These are phyloP conservation scores for Mortierella sp. DNA, from an alignment of 371 early-diverging fungal genomes.

Conservation along the genomic window DNA sequence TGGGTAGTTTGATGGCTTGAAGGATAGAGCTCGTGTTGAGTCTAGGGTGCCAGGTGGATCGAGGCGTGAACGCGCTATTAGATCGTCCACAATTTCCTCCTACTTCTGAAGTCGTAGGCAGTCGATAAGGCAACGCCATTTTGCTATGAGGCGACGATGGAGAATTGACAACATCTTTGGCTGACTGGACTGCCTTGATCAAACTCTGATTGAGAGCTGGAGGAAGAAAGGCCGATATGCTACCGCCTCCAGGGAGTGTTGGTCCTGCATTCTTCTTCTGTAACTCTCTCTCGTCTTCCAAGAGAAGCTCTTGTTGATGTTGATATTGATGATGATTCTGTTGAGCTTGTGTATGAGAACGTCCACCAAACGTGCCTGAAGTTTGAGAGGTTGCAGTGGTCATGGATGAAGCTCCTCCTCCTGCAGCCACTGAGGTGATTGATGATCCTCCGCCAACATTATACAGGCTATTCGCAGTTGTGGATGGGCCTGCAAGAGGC, in stretches of 20 bases:
- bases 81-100: neutral
- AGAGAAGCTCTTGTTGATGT: constrained; percentile 24
- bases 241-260: constrained; percentile 8
- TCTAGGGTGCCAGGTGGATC: constrained; percentile 9
- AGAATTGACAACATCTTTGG: constrained; percentile 34
- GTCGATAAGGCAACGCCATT: constrained; percentile 14
- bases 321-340: constrained; percentile 31
- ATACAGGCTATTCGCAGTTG: constrained; percentile 14
- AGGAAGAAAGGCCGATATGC: constrained; percentile 32
- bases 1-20: constrained; percentile 55
- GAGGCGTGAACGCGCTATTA: constrained; percentile 38
- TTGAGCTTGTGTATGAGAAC: constrained; percentile 24
- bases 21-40: constrained; percentile 14
- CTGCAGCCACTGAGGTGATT: constrained; percentile 1
- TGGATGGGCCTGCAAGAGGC: constrained; percentile 11
- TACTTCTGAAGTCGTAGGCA: constrained; percentile 21
- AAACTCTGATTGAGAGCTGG: constrained; percentile 37
- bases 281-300: constrained; percentile 34
- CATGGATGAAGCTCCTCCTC: constrained; percentile 4
- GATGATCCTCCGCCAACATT: constrained; percentile 2
- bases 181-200: constrained; percentile 47
- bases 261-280: constrained; percentile 53
- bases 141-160: constrained; percentile 28
- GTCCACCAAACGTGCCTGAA: constrained; percentile 30
- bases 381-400: constrained; percentile 24